Evolutionary conservation across 805 yeast species (phyloP).

Genomic region (Ogataea populi-albae): DNA sequence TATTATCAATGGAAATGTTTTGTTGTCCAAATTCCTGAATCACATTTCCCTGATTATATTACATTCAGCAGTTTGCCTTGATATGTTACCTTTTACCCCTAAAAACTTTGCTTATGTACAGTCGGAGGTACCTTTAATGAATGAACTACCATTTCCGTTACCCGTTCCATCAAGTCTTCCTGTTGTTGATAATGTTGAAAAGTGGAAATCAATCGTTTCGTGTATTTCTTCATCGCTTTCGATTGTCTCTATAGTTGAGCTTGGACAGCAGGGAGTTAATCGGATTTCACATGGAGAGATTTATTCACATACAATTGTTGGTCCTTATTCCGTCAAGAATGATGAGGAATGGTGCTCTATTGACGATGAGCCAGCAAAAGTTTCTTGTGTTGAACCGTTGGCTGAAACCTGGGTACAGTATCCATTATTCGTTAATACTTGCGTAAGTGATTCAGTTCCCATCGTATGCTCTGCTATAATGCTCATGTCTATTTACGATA

Average conservation of each 20-base stretch:
- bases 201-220: slow-evolving; percentile 33
- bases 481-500: slow-evolving; percentile 9
- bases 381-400: slow-evolving; percentile 19
- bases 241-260: slow-evolving; percentile 34
- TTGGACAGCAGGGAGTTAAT: slow-evolving; percentile 38
- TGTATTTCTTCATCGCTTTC: slow-evolving; percentile 32
- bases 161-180: slow-evolving; percentile 21
- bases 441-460: slow-evolving; percentile 31
- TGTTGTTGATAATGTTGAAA: slow-evolving; percentile 13
- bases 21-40: slow-evolving; percentile 34
- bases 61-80: slow-evolving; percentile 31
- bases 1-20: slow-evolving; percentile 34
- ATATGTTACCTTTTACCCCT: slow-evolving; percentile 37
- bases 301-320: slow-evolving; percentile 20
- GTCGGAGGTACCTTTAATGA: slow-evolving; percentile 23
- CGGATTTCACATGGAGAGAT: slow-evolving; percentile 14
- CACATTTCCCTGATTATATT: slow-evolving; percentile 27
- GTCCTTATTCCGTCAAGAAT: slow-evolving; percentile 21
- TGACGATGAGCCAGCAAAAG: slow-evolving; percentile 14
- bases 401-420: slow-evolving; percentile 44
- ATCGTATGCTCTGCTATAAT: slow-evolving; percentile 31
- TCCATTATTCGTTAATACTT: slow-evolving; percentile 31
- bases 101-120: slow-evolving; percentile 14
- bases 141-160: slow-evolving; percentile 23
- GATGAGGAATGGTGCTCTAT: slow-evolving; percentile 15